A percentile compares a stretch with the other conserved stretches of the same genome.
Evolutionary conservation across 2,329 filamentous ascomycete species (phyloP).

Genomic region (Gaeumannomyces sp.): DNA sequence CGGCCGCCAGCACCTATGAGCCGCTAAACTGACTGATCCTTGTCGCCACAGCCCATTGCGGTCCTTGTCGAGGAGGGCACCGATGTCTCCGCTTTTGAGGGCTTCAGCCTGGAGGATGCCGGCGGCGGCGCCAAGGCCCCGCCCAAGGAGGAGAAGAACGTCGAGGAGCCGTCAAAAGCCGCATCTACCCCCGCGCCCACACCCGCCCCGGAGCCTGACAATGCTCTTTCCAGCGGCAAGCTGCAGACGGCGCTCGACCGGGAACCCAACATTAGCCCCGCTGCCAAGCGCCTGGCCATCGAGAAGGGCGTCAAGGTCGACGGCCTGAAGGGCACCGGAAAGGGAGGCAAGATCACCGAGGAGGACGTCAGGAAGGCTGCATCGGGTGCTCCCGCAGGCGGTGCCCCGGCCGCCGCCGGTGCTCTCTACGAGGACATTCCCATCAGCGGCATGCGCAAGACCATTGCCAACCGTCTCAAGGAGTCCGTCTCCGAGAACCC

Average conservation of each 20-base stretch:
- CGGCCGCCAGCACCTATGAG: not conserved
- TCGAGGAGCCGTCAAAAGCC: conserved; percentile 40
- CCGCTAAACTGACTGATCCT: conserved; percentile 11
- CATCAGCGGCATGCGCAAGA: conserved; percentile 92
- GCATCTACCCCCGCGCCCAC: conserved; percentile 52
- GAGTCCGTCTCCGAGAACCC: conserved; percentile 91
- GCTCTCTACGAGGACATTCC: conserved; percentile 78
- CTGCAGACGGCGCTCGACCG: conserved; percentile 82
- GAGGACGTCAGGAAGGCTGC: conserved; percentile 82
- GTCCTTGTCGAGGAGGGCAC: conserved; percentile 87
- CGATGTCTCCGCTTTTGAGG: conserved; percentile 82
- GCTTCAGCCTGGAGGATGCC: conserved; percentile 82
- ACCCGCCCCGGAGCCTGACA: conserved; percentile 46
- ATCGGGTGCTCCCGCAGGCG: conserved; percentile 49
- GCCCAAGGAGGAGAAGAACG: conserved; percentile 59
- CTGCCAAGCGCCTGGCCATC: conserved; percentile 74
- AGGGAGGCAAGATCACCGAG: conserved; percentile 81
- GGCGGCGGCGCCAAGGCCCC: conserved; percentile 68
- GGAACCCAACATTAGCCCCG: conserved; percentile 64
- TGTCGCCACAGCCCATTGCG: conserved; percentile 71
- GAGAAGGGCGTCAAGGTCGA: conserved; percentile 77
- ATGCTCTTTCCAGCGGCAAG: conserved; percentile 59
- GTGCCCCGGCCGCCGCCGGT: conserved; percentile 46
- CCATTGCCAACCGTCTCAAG: conserved; percentile 84
- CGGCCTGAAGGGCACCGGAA: conserved; percentile 78